Evolutionary conservation across 1,284 basidiomycete species (phyloP).

Genomic region (Microbotryum violaceum): DNA sequence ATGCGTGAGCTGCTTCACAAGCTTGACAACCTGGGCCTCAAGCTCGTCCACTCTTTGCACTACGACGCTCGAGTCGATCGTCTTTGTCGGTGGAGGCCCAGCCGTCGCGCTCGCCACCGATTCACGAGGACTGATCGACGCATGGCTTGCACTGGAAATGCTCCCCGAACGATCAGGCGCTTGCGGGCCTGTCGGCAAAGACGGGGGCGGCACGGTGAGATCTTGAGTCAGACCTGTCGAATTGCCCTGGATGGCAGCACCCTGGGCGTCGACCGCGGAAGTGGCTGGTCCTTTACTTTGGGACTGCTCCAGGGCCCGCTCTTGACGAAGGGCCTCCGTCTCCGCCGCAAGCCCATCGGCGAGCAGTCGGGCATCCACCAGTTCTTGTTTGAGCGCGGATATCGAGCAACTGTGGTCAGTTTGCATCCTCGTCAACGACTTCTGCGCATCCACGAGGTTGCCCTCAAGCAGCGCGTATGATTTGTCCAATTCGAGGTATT

Average conservation of each 20-base stretch:
- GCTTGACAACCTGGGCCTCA: slow-evolving; percentile 60
- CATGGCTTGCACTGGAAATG: slow-evolving; percentile 17
- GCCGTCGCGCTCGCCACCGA: slow-evolving; percentile 6
- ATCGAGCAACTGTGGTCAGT: no score
- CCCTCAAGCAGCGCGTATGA: no score
- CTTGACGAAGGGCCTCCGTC: no score
- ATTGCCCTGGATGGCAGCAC: slow-evolving; percentile 48
- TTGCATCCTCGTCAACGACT: slow-evolving; percentile 1
- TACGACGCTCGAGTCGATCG: slow-evolving; percentile 52
- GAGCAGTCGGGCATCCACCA: no score
- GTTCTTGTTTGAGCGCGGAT: no score
- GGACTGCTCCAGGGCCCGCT: no score
- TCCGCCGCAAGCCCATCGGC: no score
- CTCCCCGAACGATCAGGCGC: slow-evolving; percentile 32
- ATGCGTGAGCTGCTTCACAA: slow-evolving; percentile 83
- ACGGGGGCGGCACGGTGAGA: slow-evolving; percentile 77
- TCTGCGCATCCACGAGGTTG: slow-evolving; percentile 5
- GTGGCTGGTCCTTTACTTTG: neutral
- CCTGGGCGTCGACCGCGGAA: neutral
- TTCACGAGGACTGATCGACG: slow-evolving; percentile 4
- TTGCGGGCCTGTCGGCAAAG: slow-evolving; percentile 53
- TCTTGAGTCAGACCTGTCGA: slow-evolving; percentile 81
- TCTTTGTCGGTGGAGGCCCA: slow-evolving; percentile 6
- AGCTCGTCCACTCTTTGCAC: slow-evolving; percentile 62
- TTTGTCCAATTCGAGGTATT: no score